phyloP scores from a whole-genome alignment of 192 early-diverging fungal genomes.

The Dispira simplex region DNA sequence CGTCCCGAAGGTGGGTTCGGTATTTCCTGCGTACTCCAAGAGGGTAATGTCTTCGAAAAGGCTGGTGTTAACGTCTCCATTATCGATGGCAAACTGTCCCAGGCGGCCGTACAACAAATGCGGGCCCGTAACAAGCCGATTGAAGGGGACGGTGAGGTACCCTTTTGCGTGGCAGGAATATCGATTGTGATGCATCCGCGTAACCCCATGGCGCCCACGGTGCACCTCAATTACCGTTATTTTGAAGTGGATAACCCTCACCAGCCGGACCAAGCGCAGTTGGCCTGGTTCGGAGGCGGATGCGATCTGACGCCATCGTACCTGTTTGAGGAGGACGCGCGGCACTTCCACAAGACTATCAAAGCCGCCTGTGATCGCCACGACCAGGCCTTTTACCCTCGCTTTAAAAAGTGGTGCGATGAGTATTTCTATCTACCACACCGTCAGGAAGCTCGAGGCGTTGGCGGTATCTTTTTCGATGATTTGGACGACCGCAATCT shows the following conservation, averaged over 20 bases:
- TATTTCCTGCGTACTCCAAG: slow-evolving; percentile 79
- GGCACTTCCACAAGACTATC: slow-evolving; percentile 84
- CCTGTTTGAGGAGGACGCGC: slow-evolving; percentile 78
- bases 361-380: slow-evolving; percentile 88
- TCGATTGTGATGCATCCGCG: slow-evolving; percentile 87
- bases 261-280: slow-evolving; percentile 40
- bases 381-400: slow-evolving; percentile 64
- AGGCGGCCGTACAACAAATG: slow-evolving; percentile 73
- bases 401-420: slow-evolving; percentile 96
- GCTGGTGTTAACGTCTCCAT: slow-evolving; percentile 92
- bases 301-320: slow-evolving; percentile 88
- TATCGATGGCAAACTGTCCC: slow-evolving; percentile 70
- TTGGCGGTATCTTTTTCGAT: slow-evolving; percentile 99
- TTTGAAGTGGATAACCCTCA: slow-evolving; percentile 69
- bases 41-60: slow-evolving; percentile 90
- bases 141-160: slow-evolving; percentile 35
- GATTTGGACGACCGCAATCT: slow-evolving; percentile 61
- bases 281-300: slow-evolving; percentile 96
- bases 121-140: slow-evolving; percentile 63
- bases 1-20: slow-evolving; percentile 88
- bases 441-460: slow-evolving; percentile 74
- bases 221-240: slow-evolving; percentile 95
- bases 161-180: slow-evolving; percentile 82
- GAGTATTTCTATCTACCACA: slow-evolving; percentile 84
- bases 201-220: slow-evolving; percentile 92